A percentile compares a stretch with the other conserved stretches of the same genome.
phyloP scores from a whole-genome alignment of 129 eudicot genomes.

The Tagetes erecta region DNA sequence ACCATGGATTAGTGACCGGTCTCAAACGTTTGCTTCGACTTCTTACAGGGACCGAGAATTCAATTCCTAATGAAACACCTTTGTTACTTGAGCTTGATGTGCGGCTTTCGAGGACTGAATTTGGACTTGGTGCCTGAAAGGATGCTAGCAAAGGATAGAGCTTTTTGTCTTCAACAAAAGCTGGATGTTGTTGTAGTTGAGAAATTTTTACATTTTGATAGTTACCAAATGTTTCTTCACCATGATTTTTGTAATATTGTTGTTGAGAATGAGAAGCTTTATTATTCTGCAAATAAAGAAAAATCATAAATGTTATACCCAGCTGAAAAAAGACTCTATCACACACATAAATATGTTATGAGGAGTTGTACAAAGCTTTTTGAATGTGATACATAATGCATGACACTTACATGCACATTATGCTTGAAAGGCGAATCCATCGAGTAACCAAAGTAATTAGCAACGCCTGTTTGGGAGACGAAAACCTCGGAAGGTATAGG shows the following conservation, averaged over 20 bases:
- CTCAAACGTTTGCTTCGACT: slow-evolving; percentile 61
- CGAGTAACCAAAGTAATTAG: slow-evolving; percentile 12
- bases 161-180: slow-evolving; percentile 28
- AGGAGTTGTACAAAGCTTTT: not conserved
- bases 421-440: slow-evolving; percentile 26
- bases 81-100: slow-evolving; percentile 53
- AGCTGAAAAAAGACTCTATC: not conserved
- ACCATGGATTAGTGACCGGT: slow-evolving; percentile 49
- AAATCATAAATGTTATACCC: not conserved
- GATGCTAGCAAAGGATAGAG: slow-evolving; percentile 29
- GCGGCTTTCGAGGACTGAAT: slow-evolving; percentile 71
- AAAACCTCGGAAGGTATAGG: slow-evolving; percentile 55
- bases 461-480: slow-evolving; percentile 30
- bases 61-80: slow-evolving; percentile 37
- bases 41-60: slow-evolving; percentile 43
- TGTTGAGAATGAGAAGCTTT: slow-evolving; percentile 22
- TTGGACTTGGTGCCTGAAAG: slow-evolving; percentile 63
- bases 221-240: slow-evolving; percentile 18
- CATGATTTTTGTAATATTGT: slow-evolving; percentile 13
- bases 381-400: not conserved
- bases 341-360: not conserved
- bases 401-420: slow-evolving; percentile 36
- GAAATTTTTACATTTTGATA: slow-evolving; percentile 19
- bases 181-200: slow-evolving; percentile 34
- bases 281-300: slow-evolving; percentile 26